Percentiles rank a stretch among this genome's conserved stretches.
Conservation (phyloP, 805 yeast genomes). For the Wickerhamomyces chaumierensis region DNA sequence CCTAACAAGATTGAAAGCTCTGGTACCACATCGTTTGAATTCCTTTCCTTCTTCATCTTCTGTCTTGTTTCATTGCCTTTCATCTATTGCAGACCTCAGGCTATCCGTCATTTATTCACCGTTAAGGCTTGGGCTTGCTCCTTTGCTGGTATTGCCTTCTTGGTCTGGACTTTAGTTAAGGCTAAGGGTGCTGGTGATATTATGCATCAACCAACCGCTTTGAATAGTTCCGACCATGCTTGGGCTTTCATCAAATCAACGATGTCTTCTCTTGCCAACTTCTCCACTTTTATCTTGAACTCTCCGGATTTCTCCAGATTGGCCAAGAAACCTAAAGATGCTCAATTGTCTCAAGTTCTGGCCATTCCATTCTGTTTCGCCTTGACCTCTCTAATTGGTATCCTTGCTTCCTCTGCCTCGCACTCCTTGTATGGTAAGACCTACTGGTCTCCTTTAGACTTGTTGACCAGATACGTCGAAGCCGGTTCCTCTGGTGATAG, state of each 20-base stretch:
- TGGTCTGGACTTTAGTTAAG: slow-evolving; percentile 75
- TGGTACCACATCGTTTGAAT: slow-evolving; percentile 60
- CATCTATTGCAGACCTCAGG: slow-evolving; percentile 73
- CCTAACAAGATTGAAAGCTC: slow-evolving; percentile 49
- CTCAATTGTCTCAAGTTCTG: slow-evolving; percentile 46
- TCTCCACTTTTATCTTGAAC: slow-evolving; percentile 80
- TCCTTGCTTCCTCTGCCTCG: slow-evolving; percentile 74
- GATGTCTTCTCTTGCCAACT: slow-evolving; percentile 77
- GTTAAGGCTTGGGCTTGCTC: slow-evolving; percentile 73
- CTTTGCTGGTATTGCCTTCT: slow-evolving; percentile 70
- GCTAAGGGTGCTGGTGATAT: slow-evolving; percentile 75
- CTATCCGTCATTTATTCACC: slow-evolving; percentile 74
- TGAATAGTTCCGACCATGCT: slow-evolving; percentile 52
- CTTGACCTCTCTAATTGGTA: slow-evolving; percentile 74
- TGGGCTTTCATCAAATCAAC: slow-evolving; percentile 78
- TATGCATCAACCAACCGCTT: slow-evolving; percentile 38
- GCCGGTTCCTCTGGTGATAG: slow-evolving; percentile 45
- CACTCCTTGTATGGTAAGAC: slow-evolving; percentile 53
- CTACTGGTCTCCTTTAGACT: slow-evolving; percentile 75
- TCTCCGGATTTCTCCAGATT: slow-evolving; percentile 87
- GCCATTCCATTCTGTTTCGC: slow-evolving; percentile 73
- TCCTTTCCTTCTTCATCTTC: slow-evolving; percentile 68
- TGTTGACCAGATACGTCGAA: slow-evolving; percentile 48
- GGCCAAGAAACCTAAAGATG: slow-evolving; percentile 43
- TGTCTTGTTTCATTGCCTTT: slow-evolving; percentile 76